Base-by-base conservation (phyloP, 1,284 basidiomycete genomes). In the Ganoderma leucocontextum region DNA sequence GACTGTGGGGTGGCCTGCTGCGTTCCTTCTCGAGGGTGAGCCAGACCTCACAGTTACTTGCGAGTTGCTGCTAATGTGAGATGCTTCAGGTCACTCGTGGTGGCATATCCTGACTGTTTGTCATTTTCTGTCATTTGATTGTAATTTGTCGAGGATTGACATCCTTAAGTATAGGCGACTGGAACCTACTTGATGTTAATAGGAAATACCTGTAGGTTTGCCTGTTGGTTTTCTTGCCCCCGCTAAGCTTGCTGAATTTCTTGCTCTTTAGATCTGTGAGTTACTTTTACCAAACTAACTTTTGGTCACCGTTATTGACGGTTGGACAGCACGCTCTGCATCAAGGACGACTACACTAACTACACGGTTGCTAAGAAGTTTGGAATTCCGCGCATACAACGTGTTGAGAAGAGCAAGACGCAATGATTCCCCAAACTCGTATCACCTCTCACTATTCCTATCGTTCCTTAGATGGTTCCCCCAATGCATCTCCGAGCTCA, bases 51-150 rank as follows among this genome's bases (percentile, higher is more conserved):
- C 6, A 17, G 6, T 13, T 47, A 15, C n/a, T 13, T 33, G 44
- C 13, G 64, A 36, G 49, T 47, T 19, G 3, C 61, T 55, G 17
- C 33, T 66, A 9, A 72, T 22, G 10, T 25, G 17, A 25, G 5
- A 0, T 29, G 8, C n/a, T 17, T 4, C 58, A 88, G 88, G 89
- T 10, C 90, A 92, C 74, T 86, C 89, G 2, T 91, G 90, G 90
- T 92, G 90, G 90, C 90, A 92, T 78, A 73, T 91, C 22, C 79
- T 91, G n/a, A 90, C 89, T 13, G 87, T 88, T 68, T 65, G 82
- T 71, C 17, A 42, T 22, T 61, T n/a, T 4, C 10, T 5, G n/a
- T 22, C 35, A 22, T 22, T 29, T 9, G 49, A 65, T 22, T 39
- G 4, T 29, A 29, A 35, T 19, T 61, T 44, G 53, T 25, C 38